Evolutionary conservation across 495 filamentous ascomycete species (phyloP).

Genomic region (Daldinia decipiens): DNA sequence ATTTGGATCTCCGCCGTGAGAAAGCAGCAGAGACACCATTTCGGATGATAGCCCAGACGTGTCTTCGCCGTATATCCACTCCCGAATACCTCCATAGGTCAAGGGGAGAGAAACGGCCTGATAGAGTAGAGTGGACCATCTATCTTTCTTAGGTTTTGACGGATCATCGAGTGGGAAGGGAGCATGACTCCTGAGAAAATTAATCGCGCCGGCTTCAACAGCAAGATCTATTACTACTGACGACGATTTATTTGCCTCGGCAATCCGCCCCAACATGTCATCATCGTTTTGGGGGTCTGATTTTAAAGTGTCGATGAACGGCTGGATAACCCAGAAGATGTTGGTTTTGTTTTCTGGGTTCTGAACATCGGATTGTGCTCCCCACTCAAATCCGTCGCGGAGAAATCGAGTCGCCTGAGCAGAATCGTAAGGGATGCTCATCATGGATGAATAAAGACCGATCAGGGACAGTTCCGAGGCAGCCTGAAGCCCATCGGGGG

Average conservation of each 20-base stretch:
- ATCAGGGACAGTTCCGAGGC: not conserved
- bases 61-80: not conserved
- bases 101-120: not conserved
- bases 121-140: not conserved
- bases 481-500: not conserved
- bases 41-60: not conserved
- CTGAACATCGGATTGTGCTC: not conserved
- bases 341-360: not conserved
- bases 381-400: not conserved
- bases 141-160: not conserved
- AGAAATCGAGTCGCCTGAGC: not conserved
- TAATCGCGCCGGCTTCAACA: conserved; percentile 9
- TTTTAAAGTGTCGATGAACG: conserved; percentile 5
- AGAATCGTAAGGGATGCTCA: not conserved
- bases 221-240: conserved; percentile 4
- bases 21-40: not conserved
- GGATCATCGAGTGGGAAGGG: not conserved
- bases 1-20: conserved; percentile 7
- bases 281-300: not conserved
- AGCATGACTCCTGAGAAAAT: not conserved
- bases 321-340: conserved; percentile 4
- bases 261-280: not conserved
- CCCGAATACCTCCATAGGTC: not conserved
- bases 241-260: not conserved
- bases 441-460: conserved; percentile 4